These are phyloP conservation scores for Solanum pimpinellifolium DNA, from an alignment of 257 asterid genomes.

Conservation along the genomic window DNA sequence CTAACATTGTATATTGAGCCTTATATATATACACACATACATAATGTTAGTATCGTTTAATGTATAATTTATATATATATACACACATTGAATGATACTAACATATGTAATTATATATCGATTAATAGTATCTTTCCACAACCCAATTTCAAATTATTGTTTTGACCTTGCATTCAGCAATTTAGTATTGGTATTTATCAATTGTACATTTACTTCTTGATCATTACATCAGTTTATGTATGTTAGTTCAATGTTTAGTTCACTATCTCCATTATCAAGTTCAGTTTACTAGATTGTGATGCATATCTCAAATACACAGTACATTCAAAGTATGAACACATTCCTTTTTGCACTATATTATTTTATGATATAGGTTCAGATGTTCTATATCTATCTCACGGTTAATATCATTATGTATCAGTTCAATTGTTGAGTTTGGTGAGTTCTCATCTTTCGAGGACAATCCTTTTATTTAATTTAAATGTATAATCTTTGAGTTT, in stretches of 20 bases:
- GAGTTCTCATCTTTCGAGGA: neutral
- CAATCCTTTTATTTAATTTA: neutral
- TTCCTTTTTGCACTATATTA: neutral
- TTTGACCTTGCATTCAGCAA: neutral
- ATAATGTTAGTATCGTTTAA: too few species aligned
- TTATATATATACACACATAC: too few species aligned
- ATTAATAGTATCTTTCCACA: neutral
- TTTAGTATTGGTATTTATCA: too few species aligned
- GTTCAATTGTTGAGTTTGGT: neutral
- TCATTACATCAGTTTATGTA: neutral
- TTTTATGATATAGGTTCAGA: neutral
- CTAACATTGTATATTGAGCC: neutral
- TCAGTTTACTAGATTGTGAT: neutral
- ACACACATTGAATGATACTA: neutral
- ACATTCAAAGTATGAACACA: neutral
- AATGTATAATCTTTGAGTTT: neutral
- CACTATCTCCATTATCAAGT: neutral
- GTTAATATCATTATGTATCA: too few species aligned
- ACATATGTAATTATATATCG: too few species aligned
- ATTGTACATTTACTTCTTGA: neutral
- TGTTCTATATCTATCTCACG: too few species aligned
- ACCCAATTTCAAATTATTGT: too few species aligned
- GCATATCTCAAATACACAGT: neutral
- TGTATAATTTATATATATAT: too few species aligned
- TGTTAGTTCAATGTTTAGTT: neutral